A percentile compares a stretch with the other conserved stretches of the same genome.
phyloP scores from a whole-genome alignment of 202 grass and related monocot genomes.

The Setaria viridis region DNA sequence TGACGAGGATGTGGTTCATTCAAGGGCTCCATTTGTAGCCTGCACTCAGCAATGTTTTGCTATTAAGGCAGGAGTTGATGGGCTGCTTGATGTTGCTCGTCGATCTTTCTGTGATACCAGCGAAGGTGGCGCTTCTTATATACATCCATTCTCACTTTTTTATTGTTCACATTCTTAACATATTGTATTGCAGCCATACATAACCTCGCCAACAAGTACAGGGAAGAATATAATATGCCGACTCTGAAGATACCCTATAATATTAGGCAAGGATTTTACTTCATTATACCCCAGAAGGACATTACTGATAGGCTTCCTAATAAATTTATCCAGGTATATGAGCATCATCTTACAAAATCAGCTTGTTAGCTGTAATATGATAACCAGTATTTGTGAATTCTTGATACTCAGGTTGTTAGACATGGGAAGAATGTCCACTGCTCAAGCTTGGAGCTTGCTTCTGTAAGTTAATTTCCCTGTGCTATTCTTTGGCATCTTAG shows the following conservation, averaged over 20 bases:
- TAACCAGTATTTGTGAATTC: conserved; percentile 39
- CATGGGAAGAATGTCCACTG: conserved; percentile 96
- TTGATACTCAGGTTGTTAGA: conserved; percentile 74
- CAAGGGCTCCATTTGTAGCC: conserved; percentile 94
- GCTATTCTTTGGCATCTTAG: conserved; percentile 15
- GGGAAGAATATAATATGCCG: conserved; percentile 83
- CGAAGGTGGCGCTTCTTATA: conserved; percentile 68
- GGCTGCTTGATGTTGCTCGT: conserved; percentile 85
- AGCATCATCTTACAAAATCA: conserved; percentile 43
- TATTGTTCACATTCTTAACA: conserved; percentile 20
- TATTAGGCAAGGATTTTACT: conserved; percentile 89
- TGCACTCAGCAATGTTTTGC: conserved; percentile 93
- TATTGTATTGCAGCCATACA: conserved; percentile 70
- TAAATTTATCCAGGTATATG: conserved; percentile 90
- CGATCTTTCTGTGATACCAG: conserved; percentile 92
- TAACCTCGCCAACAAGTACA: conserved; percentile 82
- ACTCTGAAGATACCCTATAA: conserved; percentile 94
- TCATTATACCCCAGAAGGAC: conserved; percentile 92
- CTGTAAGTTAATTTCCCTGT: conserved; percentile 66
- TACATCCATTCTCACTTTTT: conserved; percentile 27
- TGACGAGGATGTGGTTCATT: conserved; percentile 94
- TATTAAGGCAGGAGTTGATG: conserved; percentile 92
- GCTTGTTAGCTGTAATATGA: conserved; percentile 44
- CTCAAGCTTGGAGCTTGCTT: conserved; percentile 97
- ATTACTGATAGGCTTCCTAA: conserved; percentile 79